A percentile compares a stretch with the other conserved stretches of the same genome.
Conservation (phyloP, 768 basidiomycete genomes). For the Termitomyces sp. region DNA sequence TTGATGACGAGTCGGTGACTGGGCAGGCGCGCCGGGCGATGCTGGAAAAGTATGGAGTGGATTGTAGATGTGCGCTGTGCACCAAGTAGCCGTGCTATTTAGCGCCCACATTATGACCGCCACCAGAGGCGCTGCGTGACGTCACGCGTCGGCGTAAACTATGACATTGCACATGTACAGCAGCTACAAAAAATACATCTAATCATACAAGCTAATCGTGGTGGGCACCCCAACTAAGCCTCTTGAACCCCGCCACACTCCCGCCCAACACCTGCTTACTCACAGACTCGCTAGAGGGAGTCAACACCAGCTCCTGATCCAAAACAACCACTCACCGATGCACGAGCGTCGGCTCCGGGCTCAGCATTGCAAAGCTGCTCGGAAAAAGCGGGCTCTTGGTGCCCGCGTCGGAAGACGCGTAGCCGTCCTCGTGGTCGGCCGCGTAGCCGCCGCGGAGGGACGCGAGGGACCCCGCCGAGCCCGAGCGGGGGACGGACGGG, state of each 20-base stretch:
- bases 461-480: constrained; percentile 21
- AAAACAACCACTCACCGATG: background rate
- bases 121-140: too few relatives aligned
- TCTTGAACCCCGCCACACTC: constrained; percentile 9
- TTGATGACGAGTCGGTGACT: background rate
- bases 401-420: constrained; percentile 33
- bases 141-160: too few relatives aligned
- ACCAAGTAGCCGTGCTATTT: background rate
- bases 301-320: background rate
- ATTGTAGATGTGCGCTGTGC: background rate
- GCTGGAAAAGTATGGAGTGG: background rate
- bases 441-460: constrained; percentile 2
- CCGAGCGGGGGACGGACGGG: constrained; percentile 25
- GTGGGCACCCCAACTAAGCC: constrained; percentile 12
- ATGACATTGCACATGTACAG: too few relatives aligned
- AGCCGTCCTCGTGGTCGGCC: constrained; percentile 23
- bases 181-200: too few relatives aligned
- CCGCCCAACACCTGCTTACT: constrained; percentile 12
- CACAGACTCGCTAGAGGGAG: constrained; percentile 13
- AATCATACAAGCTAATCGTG: too few relatives aligned
- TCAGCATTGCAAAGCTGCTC: constrained; percentile 68
- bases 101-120: too few relatives aligned
- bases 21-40: background rate
- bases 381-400: constrained; percentile 81
- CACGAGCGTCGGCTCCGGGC: constrained; percentile 18